Base-by-base conservation (phyloP, 148 eudicot species). In the Vaccinium macrocarpon region DNA sequence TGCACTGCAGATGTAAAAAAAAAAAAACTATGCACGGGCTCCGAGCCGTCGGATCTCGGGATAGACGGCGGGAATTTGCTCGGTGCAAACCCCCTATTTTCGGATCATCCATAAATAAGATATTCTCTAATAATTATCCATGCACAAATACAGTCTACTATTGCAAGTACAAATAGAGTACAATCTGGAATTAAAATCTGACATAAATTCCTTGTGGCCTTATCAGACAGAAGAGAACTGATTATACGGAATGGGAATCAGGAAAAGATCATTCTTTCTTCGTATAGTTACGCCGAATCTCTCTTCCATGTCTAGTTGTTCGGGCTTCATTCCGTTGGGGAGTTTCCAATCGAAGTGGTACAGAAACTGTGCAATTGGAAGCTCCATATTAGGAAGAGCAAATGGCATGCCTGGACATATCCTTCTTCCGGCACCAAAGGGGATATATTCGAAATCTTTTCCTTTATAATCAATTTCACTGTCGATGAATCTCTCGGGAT, bases 391-490 rank as follows among this genome's bases (percentile, higher is more conserved):
- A 21, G 90, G 83, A 29, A 86, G 19, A 15, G 87, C 88, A 56
- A 84, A 82, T 8, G 82, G n/a, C 2, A 88, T 82, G 5, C 85
- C 88, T 0, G 87, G 87, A 10, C 90, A 86, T 59, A 84, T 84
- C 81, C 88, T 84, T 77, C 90, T 82, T 68, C 87, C 87, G 0
- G 90, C 81, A 8, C 90, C 90, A 79, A 88, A 88, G 29, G 90
- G 85, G 15, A 88, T 48, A 52, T 81, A 78, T 25, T 83, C 76
- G 13, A 86, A 88, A 35, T 86, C 51, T 23, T 8, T 46, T 21
- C 87, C 87, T 50, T 76, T 86, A 73, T 52, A 86, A 53, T 88
- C 90, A 1, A 88, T 42, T 6, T 62, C 55, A 32, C 62, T 59
- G 38, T 82, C 38, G 5, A 68, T 25, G 12, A 86, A 88, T 42